phyloP scores from a whole-genome alignment of 2,329 filamentous ascomycete species.

The Albifimbria verrucaria region DNA sequence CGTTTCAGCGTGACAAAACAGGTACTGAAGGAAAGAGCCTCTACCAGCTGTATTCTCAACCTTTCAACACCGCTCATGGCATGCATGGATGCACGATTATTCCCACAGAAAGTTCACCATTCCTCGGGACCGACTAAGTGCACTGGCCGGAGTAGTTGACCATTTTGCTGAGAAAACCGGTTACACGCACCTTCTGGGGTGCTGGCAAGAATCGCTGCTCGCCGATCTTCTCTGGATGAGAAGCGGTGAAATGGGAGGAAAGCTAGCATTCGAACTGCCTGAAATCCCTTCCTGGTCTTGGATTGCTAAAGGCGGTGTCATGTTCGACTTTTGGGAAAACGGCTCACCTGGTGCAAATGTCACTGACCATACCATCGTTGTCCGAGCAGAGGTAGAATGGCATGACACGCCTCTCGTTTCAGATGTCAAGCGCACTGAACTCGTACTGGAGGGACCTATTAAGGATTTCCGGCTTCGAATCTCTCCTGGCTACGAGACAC shows the following conservation, averaged over 20 bases:
- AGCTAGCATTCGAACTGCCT: not conserved
- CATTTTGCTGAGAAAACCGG: not conserved
- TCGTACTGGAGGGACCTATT: not conserved
- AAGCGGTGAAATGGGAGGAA: not conserved
- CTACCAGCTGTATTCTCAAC: not conserved
- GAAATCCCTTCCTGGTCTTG: not conserved
- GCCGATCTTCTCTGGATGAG: not conserved
- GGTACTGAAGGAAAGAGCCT: not conserved
- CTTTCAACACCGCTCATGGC: not conserved
- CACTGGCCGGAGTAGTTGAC: not conserved
- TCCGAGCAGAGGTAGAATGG: not conserved
- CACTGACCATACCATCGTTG: not conserved
- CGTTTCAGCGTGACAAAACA: not conserved
- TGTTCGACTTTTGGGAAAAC: not conserved
- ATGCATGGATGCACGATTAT: not conserved
- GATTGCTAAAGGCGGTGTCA: not conserved
- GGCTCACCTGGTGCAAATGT: not conserved
- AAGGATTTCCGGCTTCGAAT: not conserved
- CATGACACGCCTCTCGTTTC: not conserved
- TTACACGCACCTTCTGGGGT: not conserved
- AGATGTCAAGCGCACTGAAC: not conserved
- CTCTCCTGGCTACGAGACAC: not conserved
- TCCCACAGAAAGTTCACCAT: not conserved
- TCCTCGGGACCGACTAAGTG: not conserved
- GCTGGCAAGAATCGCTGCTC: not conserved